A percentile compares a stretch with the other conserved stretches of the same genome.
Evolutionary conservation across 2,329 filamentous ascomycete genomes (phyloP).

Genomic region (Paraconiothyrium sp.): DNA sequence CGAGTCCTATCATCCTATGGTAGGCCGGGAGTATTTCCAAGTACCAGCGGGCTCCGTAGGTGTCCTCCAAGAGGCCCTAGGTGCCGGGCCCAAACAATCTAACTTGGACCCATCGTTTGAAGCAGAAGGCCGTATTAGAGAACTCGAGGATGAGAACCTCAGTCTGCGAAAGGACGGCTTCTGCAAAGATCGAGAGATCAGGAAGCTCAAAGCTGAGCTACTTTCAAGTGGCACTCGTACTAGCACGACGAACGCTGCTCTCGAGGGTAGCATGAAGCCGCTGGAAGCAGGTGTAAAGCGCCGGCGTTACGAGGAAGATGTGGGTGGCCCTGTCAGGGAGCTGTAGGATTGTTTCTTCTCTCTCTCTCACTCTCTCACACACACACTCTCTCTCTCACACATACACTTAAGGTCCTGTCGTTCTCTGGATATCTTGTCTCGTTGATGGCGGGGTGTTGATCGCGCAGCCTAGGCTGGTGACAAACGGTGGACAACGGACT

Average conservation of each 20-base stretch:
- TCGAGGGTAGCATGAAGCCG: conserved; percentile 1
- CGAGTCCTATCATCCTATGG: conserved; percentile 4
- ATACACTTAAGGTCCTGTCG: neutral
- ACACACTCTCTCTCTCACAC: too few species aligned
- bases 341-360: neutral
- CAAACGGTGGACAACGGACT: neutral
- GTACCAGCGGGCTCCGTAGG: neutral
- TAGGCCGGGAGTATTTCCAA: conserved; percentile 1
- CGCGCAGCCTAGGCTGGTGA: neutral
- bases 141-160: conserved; percentile 11
- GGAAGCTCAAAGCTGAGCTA: conserved; percentile 12
- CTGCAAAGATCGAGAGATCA: conserved; percentile 11
- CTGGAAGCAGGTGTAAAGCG: conserved; percentile 9
- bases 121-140: conserved; percentile 4
- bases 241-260: neutral
- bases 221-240: neutral
- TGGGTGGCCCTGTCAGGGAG: conserved; percentile 3
- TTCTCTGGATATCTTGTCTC: neutral
- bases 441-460: neutral
- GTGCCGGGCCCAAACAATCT: neutral
- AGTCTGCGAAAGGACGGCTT: conserved; percentile 2
- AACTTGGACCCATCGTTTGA: conserved; percentile 1
- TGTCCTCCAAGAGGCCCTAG: neutral
- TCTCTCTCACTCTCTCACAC: neutral
- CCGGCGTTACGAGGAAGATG: neutral